Evolutionary conservation across 2,329 filamentous ascomycete genomes (phyloP), one percentile per base, ranked within the genome.

Genomic region (Sporothrix mexicana): DNA sequence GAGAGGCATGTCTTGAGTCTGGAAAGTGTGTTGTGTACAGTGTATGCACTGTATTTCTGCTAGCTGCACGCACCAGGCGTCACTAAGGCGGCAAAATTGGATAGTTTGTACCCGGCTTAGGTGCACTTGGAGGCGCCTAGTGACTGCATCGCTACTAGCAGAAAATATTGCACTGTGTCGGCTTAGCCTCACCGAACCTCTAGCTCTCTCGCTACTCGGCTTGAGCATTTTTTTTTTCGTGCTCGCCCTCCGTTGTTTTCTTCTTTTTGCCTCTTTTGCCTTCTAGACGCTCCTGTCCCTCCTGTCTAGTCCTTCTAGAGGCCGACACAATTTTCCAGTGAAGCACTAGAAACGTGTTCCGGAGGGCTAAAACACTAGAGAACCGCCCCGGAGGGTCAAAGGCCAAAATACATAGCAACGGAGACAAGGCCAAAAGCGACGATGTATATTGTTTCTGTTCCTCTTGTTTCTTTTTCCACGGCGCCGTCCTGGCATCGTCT

Each of bases 221-320:
- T 23, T 30, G 6, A 23, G 53, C 23, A n/a, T 20, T 20, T 25
- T 36, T 30, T 59, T 59, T 41, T 23, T 61, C 57, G 20, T 55
- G 51, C 51, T 55, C 51, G 23, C 20, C 20, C 9, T 17, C 20
- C 51, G 51, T 9, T 23, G 25, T 25, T 23, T 41, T 61, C 15
- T 61, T 61, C 30, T 36, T 61, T 61, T 61, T 49, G n/a, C 62
- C 62, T 49, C 41, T 66, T 66, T 30, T 12, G 17, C 30, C 62
- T 25, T 47, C 43, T 67, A 47, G 43, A n/a, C 62, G 43, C 51
- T 55, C 51, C 51, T 53, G 51, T 53, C n/a, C 49, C 47, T 51
- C 47, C 12, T 6, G 7, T 51, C n/a, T 53, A 53, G 51, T 20
- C 2, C 51, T 53, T 53, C 51, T 55, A 55, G 51, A 9, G 51